Evolutionary conservation across 2,329 filamentous ascomycete species (phyloP), one percentile per base, ranked within the genome.

Genomic region (Colletotrichum eremochloae): DNA sequence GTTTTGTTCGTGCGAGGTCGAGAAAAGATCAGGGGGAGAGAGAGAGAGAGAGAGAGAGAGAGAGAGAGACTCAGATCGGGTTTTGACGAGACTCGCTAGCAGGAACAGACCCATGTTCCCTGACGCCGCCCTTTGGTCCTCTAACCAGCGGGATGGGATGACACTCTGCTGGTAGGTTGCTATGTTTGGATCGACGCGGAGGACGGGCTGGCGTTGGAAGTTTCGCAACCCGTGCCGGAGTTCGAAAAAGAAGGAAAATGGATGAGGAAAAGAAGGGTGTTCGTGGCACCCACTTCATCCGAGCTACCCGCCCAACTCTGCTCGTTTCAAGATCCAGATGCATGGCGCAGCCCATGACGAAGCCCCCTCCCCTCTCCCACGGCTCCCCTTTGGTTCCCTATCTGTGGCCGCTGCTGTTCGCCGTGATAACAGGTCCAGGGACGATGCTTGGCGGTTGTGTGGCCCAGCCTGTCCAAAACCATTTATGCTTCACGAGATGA

Each of bases 281-380:
- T 71, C 68, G 42, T 57, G 55, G 31, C 63, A n/a, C 29, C 56
- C 62, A 18, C 46, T 33, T 68, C 68, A 52, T 71, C 68, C 68
- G 63, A 71, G 64, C 68, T 71, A 71, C 63, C 64, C 68, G 64
- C 52, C 33, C 42, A 68, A 57, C 68, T 63, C 57, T 68, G n/a
- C 46, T 68, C 31, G 69, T 72, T 72, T 72, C 65, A 48, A 33
- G 63, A 61, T 69, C 52, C 68, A 55, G 69, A 72, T 66, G 58
- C 48, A 72, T 68, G 52, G 65, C 69, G 69, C 65, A 68, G 60
- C 60, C 58, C 69, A 55, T 72, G 48, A 72, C 69, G 69, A 63
- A 60, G 57, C 68, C 44, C 40, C 20, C 44, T 11, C 24, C 44
- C 46, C 7, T 42, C 31, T 18, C 18, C 18, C 46, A 24, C 24